Evolutionary conservation across 352 stramenopile genomes (phyloP).

Genomic region (Phytophthora pisi): DNA sequence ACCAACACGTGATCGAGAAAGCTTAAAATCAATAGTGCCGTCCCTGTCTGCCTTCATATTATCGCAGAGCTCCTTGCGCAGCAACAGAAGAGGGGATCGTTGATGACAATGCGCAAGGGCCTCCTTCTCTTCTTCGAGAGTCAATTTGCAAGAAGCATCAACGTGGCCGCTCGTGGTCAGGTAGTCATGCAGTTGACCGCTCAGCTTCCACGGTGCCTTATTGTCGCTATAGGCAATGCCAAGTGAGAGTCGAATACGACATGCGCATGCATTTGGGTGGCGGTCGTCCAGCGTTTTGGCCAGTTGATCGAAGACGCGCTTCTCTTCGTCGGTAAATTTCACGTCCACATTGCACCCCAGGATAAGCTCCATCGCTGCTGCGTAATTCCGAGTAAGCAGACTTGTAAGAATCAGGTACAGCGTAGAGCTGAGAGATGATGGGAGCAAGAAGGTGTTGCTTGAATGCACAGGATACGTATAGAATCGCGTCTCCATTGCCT

Average conservation of each 20-base stretch:
- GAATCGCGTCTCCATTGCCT: conserved; percentile 92
- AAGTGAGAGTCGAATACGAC: conserved; percentile 89
- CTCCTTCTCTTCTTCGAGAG: conserved; percentile 94
- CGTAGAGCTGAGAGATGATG: conserved; percentile 95
- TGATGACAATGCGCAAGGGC: conserved; percentile 81
- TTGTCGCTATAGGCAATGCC: conserved; percentile 91
- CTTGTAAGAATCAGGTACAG: conserved; percentile 98
- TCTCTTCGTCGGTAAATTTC: conserved; percentile 94
- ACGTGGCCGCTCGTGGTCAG: conserved; percentile 90
- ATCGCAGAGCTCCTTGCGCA: conserved; percentile 78
- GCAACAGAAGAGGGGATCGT: conserved; percentile 62
- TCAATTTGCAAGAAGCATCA: conserved; percentile 93
- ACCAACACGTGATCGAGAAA: conserved; percentile 73
- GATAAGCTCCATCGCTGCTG: conserved; percentile 96
- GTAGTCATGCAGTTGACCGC: conserved; percentile 88
- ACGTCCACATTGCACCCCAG: conserved; percentile 97
- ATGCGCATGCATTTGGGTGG: conserved; percentile 96
- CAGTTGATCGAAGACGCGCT: conserved; percentile 97
- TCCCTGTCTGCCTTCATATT: conserved; percentile 34
- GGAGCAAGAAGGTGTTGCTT: conserved; percentile 94
- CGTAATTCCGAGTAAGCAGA: conserved; percentile 95
- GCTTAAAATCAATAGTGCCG: conserved; percentile 61
- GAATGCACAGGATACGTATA: conserved; percentile 99
- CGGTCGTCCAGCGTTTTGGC: conserved; percentile 94
- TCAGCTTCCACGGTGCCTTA: conserved; percentile 90